These are phyloP conservation scores for Theobroma cacao DNA, from an alignment of 345 rosid species.

Conservation along the genomic window DNA sequence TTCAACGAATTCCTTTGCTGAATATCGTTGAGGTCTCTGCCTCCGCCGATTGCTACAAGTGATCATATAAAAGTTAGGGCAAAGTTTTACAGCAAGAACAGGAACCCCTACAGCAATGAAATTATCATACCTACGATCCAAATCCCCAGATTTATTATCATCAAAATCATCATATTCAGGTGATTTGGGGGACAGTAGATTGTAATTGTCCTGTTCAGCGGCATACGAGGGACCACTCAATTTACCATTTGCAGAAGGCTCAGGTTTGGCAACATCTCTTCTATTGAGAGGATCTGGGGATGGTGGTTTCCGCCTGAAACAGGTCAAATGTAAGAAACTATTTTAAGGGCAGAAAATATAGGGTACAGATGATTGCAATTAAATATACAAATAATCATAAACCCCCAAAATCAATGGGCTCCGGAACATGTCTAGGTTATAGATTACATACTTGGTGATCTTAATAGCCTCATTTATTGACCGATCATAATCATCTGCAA, in stretches of 20 bases:
- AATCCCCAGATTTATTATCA: slow-evolving; percentile 48
- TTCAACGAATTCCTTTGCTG: slow-evolving; percentile 75
- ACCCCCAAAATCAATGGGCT: background rate
- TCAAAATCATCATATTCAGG: slow-evolving; percentile 69
- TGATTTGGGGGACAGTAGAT: slow-evolving; percentile 49
- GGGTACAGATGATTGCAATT: background rate
- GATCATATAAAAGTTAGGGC: slow-evolving; percentile 14
- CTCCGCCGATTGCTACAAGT: slow-evolving; percentile 67
- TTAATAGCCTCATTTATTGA: slow-evolving; percentile 98
- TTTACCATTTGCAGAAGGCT: slow-evolving; percentile 72
- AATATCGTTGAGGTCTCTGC: slow-evolving; percentile 88
- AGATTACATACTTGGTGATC: slow-evolving; percentile 70
- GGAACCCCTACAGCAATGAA: background rate
- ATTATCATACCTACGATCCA: slow-evolving; percentile 70
- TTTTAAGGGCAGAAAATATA: background rate
- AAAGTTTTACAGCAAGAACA: slow-evolving; percentile 7
- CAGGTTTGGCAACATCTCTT: slow-evolving; percentile 69
- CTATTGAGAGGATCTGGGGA: slow-evolving; percentile 72
- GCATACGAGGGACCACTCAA: slow-evolving; percentile 47
- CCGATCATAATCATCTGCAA: slow-evolving; percentile 97
- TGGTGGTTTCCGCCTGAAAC: slow-evolving; percentile 69
- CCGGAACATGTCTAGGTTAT: background rate
- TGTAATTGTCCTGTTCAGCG: slow-evolving; percentile 45
- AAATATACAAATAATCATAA: background rate
- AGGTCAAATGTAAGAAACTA: slow-evolving; percentile 18